Percentiles rank a stretch among this genome's conserved stretches.
phyloP scores from a whole-genome alignment of 345 rosid genomes.

The Geranium brycei region DNA sequence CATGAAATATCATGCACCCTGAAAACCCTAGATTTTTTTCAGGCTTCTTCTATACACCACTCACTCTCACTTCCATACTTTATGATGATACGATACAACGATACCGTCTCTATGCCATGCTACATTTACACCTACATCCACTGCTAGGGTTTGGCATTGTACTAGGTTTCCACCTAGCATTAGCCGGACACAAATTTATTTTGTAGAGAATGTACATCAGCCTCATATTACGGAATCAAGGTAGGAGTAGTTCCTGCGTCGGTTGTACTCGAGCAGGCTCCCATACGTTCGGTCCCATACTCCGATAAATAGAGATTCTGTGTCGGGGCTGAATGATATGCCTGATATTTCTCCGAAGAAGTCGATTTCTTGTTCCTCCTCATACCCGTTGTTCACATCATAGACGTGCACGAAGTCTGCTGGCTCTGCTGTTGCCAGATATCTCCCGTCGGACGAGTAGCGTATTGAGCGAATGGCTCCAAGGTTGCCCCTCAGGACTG shows the following conservation, averaged over 20 bases:
- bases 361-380: constrained; percentile 43
- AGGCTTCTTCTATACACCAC: too few relatives aligned
- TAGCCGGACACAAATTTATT: background rate
- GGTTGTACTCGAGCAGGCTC: constrained; percentile 41
- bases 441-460: constrained; percentile 38
- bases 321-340: constrained; percentile 48
- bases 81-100: too few relatives aligned
- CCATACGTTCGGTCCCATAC: constrained; percentile 56
- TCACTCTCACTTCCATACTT: too few relatives aligned
- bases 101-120: background rate
- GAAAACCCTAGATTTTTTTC: too few relatives aligned
- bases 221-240: constrained; percentile 25
- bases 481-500: background rate
- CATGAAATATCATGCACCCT: too few relatives aligned
- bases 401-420: constrained; percentile 60
- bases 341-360: constrained; percentile 64
- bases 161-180: too few relatives aligned
- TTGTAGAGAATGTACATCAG: background rate
- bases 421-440: constrained; percentile 48
- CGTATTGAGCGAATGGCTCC: background rate
- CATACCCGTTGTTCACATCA: constrained; percentile 22
- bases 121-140: background rate
- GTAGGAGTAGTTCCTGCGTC: constrained; percentile 27
- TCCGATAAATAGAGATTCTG: constrained; percentile 43
- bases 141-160: background rate